Evolutionary conservation across 805 yeast species (phyloP), one percentile per base, ranked within the genome.

Genomic region (Sugiyamaella mastotermitis): DNA sequence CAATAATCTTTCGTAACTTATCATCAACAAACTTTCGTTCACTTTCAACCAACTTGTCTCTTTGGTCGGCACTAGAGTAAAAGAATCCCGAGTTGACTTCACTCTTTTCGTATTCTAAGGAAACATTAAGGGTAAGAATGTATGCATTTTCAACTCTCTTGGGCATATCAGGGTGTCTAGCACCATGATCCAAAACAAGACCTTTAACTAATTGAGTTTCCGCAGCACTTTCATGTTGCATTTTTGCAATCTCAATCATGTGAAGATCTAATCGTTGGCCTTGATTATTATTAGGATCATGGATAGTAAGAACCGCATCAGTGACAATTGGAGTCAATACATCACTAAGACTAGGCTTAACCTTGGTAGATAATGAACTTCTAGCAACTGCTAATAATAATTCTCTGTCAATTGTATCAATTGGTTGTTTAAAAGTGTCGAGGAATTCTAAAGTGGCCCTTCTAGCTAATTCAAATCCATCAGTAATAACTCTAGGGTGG

Each of bases 141-240:
- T 76, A 69, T 1, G 96, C 96, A 60, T 92, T 85, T 47, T 76
- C 74, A 14, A 92, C 80, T 39, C 78, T 66, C 49, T 79, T 83
- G 42, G 98, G 98, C 98, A 92, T 92, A 63, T 92, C 98, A 32
- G 98, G 98, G 69, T 92, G 98, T 60, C 98, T 78, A 13, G 96
- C 97, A 50, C 98, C 98, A 60, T 92, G 98, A 61, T 92, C 98
- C 48, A 92, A 71, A 25, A 92, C 98, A 50, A 92, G 73, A 32
- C 98, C 98, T 52, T 74, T 78, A 48, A 92, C 70, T 43, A 92
- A 76, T 53, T 72, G 71, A 14, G 97, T 88, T 40, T 88, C 92
- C 45, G 79, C 75, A 23, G 92, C 85, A 26, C 81, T 73, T 50
- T 85, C 83, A 56, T 83, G 90, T 73, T 92, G 96, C 97, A 92